Conservation (phyloP, 2,329 filamentous ascomycete genomes). For the Fusarium secorum region DNA sequence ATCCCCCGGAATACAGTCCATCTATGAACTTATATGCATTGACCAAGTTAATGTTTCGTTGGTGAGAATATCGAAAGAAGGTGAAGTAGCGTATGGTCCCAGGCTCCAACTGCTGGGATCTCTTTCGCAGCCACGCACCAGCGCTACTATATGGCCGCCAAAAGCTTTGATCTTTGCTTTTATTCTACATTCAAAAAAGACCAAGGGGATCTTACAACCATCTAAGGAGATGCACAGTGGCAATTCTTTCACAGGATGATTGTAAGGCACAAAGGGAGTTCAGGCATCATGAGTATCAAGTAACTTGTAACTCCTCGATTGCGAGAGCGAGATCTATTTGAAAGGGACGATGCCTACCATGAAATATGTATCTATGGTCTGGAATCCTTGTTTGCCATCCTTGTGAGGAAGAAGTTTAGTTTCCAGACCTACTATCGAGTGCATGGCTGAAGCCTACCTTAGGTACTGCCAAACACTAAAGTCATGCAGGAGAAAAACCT, state of each 20-base stretch:
- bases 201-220: accelerated
- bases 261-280: background rate
- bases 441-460: background rate
- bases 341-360: background rate
- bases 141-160: background rate
- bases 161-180: background rate
- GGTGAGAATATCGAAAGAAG: background rate
- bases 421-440: background rate
- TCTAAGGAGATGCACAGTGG: accelerated
- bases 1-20: background rate
- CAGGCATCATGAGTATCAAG: no score
- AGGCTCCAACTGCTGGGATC: background rate
- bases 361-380: accelerated
- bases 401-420: background rate
- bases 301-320: background rate
- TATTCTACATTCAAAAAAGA: background rate
- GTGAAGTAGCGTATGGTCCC: background rate
- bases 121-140: background rate
- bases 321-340: background rate
- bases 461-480: background rate
- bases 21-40: background rate
- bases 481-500: background rate
- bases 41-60: no score
- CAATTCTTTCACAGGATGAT: background rate
- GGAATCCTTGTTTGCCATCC: accelerated